phyloP scores from a whole-genome alignment of 2,329 filamentous ascomycete species.

The Colletotrichum theobromicola region DNA sequence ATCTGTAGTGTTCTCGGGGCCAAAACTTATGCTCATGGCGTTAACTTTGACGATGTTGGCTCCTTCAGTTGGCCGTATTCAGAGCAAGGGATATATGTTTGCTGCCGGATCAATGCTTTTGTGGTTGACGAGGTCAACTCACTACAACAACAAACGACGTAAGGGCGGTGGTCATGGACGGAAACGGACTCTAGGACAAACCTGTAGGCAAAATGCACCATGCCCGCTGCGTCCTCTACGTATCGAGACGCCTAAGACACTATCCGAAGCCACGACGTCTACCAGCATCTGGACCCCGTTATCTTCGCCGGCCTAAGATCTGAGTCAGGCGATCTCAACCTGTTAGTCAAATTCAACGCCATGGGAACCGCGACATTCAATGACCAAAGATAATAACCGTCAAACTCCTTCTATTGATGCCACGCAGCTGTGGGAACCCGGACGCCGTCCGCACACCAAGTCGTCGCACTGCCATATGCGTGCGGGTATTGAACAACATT shows the following conservation, averaged over 20 bases:
- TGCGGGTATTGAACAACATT: constrained; percentile 17
- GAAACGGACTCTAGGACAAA: constrained; percentile 6
- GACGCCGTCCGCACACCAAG: constrained; percentile 8
- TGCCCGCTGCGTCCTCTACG: neutral
- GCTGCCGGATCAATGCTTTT: neutral
- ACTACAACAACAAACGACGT: neutral
- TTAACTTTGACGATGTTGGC: neutral
- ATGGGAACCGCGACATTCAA: neutral
- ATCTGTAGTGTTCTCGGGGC: neutral
- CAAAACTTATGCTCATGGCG: neutral
- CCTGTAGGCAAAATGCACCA: constrained; percentile 1
- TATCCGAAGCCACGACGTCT: neutral
- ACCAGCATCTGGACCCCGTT: neutral
- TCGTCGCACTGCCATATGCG: neutral
- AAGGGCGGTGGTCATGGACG: neutral
- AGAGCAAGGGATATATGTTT: neutral
- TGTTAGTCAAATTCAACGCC: neutral
- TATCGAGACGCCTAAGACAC: neutral
- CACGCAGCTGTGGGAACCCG: constrained; percentile 6
- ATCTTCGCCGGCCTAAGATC: neutral
- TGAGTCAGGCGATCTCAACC: neutral
- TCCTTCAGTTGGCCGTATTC: neutral
- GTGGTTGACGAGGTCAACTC: neutral
- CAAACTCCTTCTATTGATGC: constrained; percentile 7
- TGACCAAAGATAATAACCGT: neutral